Evolutionary conservation across 1,284 basidiomycete genomes (phyloP), one percentile per base, ranked within the genome.

Genomic region (Puccinia horiana): DNA sequence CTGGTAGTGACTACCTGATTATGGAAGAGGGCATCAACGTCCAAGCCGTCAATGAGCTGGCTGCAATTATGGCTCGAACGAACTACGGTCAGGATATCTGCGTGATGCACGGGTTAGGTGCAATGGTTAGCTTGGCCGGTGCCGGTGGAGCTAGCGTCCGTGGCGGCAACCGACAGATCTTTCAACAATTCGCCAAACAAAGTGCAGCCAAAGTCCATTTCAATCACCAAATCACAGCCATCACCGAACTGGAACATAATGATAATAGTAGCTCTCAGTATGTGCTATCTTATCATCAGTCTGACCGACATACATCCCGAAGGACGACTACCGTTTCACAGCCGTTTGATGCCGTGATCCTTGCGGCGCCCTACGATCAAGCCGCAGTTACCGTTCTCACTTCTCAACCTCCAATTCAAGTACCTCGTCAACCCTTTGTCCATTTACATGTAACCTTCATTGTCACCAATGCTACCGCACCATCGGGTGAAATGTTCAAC

Each of bases 381-480:
- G 89, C 91, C 0, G 87, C 87, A 18, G 91, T 93, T 84, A 86
- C 86, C 5, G 85, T 93, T 42, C 89, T 69, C n/a, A 69, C 42
- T 14, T 47, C 65, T 32, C 32, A 73, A 29, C 32, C 70, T 32
- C 70, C 32, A 47, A 85, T 89, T 26, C 88, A 88, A 67, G 89
- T 94, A 44, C 92, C 92, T 0, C 85, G 88, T 29, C 92, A 93
- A 84, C 90, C 91, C 18, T 98, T 96, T 85, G 90, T 95, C 42
- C 90, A 90, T 83, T 90, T 98, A 4, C 93, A 97, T 86, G 95
- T 97, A 74, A 97, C 96, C 9, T 90, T 96, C 23, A 88, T 98
- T 69, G 90, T 92, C 18, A 98, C 96, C 0, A 92, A 91, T 3
- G 89, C 92, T 0, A 87, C 90, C 2, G 87, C 87, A 3, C 90